Evolutionary conservation across 1,139 yeast genomes (phyloP).

Genomic region (Yamadazyma siamensis): DNA sequence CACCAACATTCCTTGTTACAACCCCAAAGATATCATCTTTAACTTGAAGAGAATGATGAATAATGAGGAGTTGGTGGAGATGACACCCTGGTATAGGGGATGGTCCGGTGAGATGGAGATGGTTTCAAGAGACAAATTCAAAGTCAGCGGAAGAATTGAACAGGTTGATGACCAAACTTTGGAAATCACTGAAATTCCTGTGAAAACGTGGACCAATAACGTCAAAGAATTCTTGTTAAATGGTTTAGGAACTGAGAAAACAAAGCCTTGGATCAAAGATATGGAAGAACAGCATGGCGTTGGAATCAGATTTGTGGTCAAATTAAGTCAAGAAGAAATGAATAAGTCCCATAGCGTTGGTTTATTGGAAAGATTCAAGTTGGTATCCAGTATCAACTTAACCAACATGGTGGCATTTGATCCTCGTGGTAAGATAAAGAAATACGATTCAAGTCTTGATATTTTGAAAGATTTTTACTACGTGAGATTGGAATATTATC

Average conservation of each 20-base stretch:
- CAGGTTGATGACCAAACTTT: constrained; percentile 76
- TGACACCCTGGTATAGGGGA: constrained; percentile 95
- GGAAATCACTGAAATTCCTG: constrained; percentile 91
- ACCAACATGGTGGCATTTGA: constrained; percentile 96
- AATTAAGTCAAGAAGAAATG: constrained; percentile 79
- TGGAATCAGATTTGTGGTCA: constrained; percentile 75
- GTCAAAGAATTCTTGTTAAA: constrained; percentile 80
- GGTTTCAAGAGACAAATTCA: constrained; percentile 62
- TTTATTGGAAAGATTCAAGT: constrained; percentile 76
- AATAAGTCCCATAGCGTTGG: constrained; percentile 71
- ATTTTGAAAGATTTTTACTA: constrained; percentile 81
- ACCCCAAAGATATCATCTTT: constrained; percentile 77
- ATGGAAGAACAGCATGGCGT: constrained; percentile 91
- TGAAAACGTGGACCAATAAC: constrained; percentile 87
- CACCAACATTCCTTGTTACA: constrained; percentile 85
- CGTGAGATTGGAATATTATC: constrained; percentile 86
- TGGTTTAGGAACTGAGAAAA: constrained; percentile 74
- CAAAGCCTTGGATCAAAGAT: constrained; percentile 85
- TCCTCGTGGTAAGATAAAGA: constrained; percentile 84
- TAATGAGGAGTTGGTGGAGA: constrained; percentile 65
- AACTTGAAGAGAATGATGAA: constrained; percentile 74
- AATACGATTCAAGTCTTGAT: constrained; percentile 70
- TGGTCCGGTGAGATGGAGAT: constrained; percentile 85
- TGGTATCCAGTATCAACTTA: constrained; percentile 63
- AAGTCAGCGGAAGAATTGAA: constrained; percentile 75